Conservation (phyloP, 495 filamentous ascomycete species). For the Sphaerosporella brunnea region DNA sequence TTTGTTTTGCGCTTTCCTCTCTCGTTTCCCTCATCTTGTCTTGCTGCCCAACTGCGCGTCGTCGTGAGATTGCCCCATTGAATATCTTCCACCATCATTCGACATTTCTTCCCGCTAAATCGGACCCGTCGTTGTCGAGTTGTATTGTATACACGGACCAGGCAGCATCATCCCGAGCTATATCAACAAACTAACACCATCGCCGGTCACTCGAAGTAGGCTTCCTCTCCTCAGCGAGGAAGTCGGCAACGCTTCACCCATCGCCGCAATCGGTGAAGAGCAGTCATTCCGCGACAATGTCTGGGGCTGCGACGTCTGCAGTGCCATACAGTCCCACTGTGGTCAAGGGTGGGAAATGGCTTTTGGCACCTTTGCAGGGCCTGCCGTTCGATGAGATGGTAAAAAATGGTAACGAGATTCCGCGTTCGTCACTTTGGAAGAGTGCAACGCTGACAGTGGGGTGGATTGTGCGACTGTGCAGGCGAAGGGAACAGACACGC, state of each 20-base stretch:
- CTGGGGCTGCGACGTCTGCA: neutral
- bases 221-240: neutral
- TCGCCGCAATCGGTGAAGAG: neutral
- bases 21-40: neutral
- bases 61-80: constrained; percentile 4
- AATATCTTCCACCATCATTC: neutral
- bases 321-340: neutral
- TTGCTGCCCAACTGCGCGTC: too few species aligned
- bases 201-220: neutral
- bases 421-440: too few species aligned
- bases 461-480: constrained; percentile 3
- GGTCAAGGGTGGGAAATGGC: neutral
- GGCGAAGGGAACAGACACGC: constrained; percentile 20
- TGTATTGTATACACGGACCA: too few species aligned
- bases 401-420: constrained; percentile 26
- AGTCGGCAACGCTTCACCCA: neutral
- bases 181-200: neutral
- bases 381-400: constrained; percentile 24
- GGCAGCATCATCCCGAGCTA: neutral
- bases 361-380: constrained; percentile 8
- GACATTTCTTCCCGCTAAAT: neutral
- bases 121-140: neutral
- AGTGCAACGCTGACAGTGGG: too few species aligned
- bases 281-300: neutral
- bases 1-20: too few species aligned